These are phyloP conservation scores for Petunia axillaris DNA, from an alignment of 257 asterid species.

Conservation along the genomic window DNA sequence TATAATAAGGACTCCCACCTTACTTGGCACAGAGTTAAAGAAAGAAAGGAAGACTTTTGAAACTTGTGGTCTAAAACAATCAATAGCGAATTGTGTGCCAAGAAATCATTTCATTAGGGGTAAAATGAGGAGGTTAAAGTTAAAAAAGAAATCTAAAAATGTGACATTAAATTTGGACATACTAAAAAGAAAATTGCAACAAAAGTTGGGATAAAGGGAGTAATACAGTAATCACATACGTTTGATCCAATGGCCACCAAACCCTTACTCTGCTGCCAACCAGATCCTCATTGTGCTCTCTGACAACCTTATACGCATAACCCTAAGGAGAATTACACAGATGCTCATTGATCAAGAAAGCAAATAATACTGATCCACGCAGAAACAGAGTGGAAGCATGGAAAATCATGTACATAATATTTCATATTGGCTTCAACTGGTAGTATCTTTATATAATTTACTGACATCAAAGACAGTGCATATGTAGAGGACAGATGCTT, in stretches of 20 bases:
- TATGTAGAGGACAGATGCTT: neutral
- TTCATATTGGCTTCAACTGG: neutral
- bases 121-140: no score
- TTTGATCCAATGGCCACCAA: conserved; percentile 47
- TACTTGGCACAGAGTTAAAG: no score
- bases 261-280: conserved; percentile 42
- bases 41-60: no score
- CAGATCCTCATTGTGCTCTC: conserved; percentile 30
- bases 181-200: no score
- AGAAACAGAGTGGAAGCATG: neutral
- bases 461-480: neutral
- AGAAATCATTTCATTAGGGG: no score
- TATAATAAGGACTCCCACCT: neutral
- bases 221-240: conserved; percentile 35
- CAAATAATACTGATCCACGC: neutral
- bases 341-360: conserved; percentile 6
- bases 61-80: no score
- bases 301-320: conserved; percentile 25
- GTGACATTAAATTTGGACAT: no score
- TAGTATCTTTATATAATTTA: neutral
- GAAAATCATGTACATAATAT: conserved; percentile 14
- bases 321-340: conserved; percentile 28
- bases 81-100: no score
- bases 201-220: neutral
- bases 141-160: no score